Percentiles rank a stretch among this genome's conserved stretches.
Evolutionary conservation across 768 basidiomycete species (phyloP).

Genomic region (Amanita pallidorosea): DNA sequence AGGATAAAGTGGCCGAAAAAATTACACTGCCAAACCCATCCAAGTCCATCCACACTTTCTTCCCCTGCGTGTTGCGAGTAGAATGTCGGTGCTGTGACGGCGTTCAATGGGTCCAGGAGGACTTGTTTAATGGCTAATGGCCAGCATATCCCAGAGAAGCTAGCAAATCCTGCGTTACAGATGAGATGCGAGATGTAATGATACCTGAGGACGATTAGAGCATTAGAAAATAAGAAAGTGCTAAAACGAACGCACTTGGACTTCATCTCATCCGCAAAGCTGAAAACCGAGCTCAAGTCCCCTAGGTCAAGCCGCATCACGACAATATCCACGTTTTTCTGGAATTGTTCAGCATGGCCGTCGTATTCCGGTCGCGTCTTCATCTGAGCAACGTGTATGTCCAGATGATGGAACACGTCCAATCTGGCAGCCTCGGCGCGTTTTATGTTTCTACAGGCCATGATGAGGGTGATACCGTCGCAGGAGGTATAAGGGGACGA

Average conservation of each 20-base stretch:
- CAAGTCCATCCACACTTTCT: conserved; percentile 56
- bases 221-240: not conserved
- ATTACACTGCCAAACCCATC: conserved; percentile 81
- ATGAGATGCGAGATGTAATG: conserved; percentile 75
- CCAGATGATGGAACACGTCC: conserved; percentile 43
- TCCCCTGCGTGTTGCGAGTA: conserved; percentile 50
- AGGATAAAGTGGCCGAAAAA: conserved; percentile 73
- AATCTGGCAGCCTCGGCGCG: conserved; percentile 52
- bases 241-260: conserved; percentile 33
- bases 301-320: conserved; percentile 58
- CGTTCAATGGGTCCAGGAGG: conserved; percentile 28
- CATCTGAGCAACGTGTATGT: conserved; percentile 36
- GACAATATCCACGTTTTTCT: conserved; percentile 47
- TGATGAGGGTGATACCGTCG: conserved; percentile 58
- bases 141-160: conserved; percentile 47
- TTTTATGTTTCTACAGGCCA: conserved; percentile 66
- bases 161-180: conserved; percentile 68
- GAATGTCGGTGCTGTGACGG: conserved; percentile 44
- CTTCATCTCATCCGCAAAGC: conserved; percentile 45
- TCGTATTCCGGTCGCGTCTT: conserved; percentile 26
- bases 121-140: conserved; percentile 33
- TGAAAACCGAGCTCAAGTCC: conserved; percentile 45
- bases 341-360: conserved; percentile 46
- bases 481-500: conserved; percentile 16
- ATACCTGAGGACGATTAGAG: conserved; percentile 33